These are phyloP conservation scores for Teunomyces lycoperdinae DNA, from an alignment of 805 yeast species.

Conservation along the genomic window DNA sequence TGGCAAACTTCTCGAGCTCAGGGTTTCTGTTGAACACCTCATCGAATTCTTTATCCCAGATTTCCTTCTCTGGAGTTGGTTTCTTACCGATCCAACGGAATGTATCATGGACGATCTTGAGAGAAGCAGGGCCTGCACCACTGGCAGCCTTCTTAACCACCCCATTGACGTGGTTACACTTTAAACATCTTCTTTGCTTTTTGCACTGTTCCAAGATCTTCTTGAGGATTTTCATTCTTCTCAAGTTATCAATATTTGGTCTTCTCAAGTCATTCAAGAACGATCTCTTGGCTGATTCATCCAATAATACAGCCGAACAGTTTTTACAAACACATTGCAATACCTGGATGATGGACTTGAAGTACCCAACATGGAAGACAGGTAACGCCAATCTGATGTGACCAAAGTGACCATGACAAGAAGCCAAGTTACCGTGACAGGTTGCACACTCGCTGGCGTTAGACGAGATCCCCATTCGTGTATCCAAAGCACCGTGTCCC, in stretches of 20 bases:
- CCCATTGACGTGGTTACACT: constrained; percentile 89
- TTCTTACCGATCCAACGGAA: constrained; percentile 95
- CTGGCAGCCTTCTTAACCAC: constrained; percentile 95
- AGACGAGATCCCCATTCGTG: constrained; percentile 90
- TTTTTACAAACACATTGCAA: constrained; percentile 88
- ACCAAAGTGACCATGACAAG: constrained; percentile 99
- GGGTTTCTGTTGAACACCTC: constrained; percentile 74
- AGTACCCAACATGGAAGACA: constrained; percentile 96
- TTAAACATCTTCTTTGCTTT: constrained; percentile 86
- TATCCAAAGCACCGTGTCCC: constrained; percentile 83
- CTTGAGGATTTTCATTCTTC: constrained; percentile 87
- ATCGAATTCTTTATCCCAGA: constrained; percentile 86
- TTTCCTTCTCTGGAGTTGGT: constrained; percentile 74
- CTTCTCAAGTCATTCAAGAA: constrained; percentile 77
- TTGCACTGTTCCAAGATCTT: constrained; percentile 88
- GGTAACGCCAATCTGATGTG: constrained; percentile 91
- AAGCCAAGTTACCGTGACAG: constrained; percentile 86
- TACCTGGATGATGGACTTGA: constrained; percentile 84
- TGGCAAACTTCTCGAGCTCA: constrained; percentile 82
- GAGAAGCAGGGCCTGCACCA: constrained; percentile 88
- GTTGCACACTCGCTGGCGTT: constrained; percentile 84
- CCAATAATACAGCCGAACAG: constrained; percentile 76
- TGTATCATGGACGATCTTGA: constrained; percentile 93
- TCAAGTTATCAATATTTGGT: constrained; percentile 85
- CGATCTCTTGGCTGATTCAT: constrained; percentile 65